Conservation (phyloP, 2,329 filamentous ascomycete species). For the Fusarium nematophilum region DNA sequence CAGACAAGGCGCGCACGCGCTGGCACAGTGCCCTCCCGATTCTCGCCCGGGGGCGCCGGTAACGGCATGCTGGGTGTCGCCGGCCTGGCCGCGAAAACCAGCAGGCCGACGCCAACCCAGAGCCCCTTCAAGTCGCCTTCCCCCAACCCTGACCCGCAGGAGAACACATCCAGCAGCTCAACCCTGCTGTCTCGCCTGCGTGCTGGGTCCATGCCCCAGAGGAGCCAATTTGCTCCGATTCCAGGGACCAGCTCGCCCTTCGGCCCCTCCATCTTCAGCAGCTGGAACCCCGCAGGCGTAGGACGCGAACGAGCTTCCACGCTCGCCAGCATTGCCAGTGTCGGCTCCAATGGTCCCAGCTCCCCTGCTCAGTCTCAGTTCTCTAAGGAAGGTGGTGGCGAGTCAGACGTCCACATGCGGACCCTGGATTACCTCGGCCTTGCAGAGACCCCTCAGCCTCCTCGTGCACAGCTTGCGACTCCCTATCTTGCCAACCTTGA, state of each 20-base stretch:
- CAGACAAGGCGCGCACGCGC: conserved; percentile 85
- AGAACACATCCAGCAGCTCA: conserved; percentile 68
- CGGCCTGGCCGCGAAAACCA: conserved; percentile 76
- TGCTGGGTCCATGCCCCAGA: conserved; percentile 94
- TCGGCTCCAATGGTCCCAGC: conserved; percentile 88
- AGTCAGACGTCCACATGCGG: conserved; percentile 87
- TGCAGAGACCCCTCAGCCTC: conserved; percentile 89
- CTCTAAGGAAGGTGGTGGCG: conserved; percentile 84
- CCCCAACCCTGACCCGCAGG: conserved; percentile 63
- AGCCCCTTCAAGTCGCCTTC: conserved; percentile 82
- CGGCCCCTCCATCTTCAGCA: conserved; percentile 89
- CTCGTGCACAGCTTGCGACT: conserved; percentile 77
- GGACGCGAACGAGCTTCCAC: conserved; percentile 88
- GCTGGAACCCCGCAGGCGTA: conserved; percentile 76
- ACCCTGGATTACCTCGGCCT: conserved; percentile 96
- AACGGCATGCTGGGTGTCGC: conserved; percentile 69
- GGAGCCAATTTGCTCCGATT: conserved; percentile 73
- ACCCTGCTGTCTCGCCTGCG: conserved; percentile 85
- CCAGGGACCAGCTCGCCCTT: conserved; percentile 75
- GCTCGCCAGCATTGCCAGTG: conserved; percentile 82
- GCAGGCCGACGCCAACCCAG: conserved; percentile 85
- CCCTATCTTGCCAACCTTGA: conserved; percentile 81
- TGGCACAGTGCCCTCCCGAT: conserved; percentile 94
- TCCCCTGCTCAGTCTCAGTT: conserved; percentile 90
- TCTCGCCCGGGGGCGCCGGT: conserved; percentile 79